A percentile compares a stretch with the other conserved stretches of the same genome.
phyloP scores from a whole-genome alignment of 73 alveolate genomes.

The Diophrys appendiculata region DNA sequence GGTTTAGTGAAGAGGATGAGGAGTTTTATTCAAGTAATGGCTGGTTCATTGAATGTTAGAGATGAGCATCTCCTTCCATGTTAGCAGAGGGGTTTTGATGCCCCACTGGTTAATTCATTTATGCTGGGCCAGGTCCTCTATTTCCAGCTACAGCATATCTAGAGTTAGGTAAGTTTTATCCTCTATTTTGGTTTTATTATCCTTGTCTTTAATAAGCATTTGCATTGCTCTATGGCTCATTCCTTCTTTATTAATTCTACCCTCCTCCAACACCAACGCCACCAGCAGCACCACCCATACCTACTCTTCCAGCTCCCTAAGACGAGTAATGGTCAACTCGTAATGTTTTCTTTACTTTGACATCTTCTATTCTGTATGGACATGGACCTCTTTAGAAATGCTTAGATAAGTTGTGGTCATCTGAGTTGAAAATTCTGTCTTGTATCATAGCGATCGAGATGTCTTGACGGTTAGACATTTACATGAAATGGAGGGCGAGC shows the following conservation, averaged over 20 bases:
- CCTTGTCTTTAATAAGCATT: background rate
- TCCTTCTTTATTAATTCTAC: no score
- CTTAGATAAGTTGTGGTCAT: background rate
- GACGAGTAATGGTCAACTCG: background rate
- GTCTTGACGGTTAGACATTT: constrained; percentile 22
- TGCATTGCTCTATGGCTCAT: background rate
- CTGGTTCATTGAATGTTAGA: background rate
- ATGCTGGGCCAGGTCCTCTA: background rate
- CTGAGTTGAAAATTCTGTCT: constrained; percentile 47
- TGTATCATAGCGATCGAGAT: constrained; percentile 23
- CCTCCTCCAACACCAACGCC: no score
- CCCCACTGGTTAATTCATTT: constrained; percentile 9
- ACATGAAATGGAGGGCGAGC: constrained; percentile 30
- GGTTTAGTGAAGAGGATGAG: no score
- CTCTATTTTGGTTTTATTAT: background rate
- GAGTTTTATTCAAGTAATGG: background rate
- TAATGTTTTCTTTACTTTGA: constrained; percentile 30
- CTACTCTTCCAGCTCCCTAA: constrained; percentile 12
- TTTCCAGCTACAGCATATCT: background rate
- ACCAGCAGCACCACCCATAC: no score
- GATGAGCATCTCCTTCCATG: background rate
- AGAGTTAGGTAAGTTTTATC: background rate
- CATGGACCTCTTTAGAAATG: constrained; percentile 19
- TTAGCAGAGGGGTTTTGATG: constrained; percentile 1
- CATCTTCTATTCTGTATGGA: constrained; percentile 32